Evolutionary conservation across 2,329 filamentous ascomycete species (phyloP).

Genomic region (Penicillium sp.): DNA sequence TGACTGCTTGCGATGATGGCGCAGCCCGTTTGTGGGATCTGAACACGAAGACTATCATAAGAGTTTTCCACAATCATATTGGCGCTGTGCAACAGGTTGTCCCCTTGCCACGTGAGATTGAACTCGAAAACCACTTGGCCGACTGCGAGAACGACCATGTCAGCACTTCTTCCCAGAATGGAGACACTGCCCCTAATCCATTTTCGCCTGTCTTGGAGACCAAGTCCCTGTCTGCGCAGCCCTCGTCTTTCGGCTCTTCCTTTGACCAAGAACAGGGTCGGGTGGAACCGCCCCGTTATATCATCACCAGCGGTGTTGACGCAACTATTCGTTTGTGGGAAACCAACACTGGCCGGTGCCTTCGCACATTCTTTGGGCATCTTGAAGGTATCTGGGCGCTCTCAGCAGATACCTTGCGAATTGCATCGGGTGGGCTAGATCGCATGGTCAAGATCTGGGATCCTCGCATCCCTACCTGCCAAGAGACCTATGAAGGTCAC

Average conservation of each 20-base stretch:
- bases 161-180: conserved; percentile 32
- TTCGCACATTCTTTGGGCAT: conserved; percentile 93
- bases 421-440: conserved; percentile 87
- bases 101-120: conserved; percentile 77
- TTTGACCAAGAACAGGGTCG: conserved; percentile 59
- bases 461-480: conserved; percentile 80
- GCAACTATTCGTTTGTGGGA: conserved; percentile 92
- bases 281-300: conserved; percentile 75
- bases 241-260: conserved; percentile 54
- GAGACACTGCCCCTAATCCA: conserved; percentile 21
- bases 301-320: conserved; percentile 87
- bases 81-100: conserved; percentile 92
- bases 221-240: conserved; percentile 35
- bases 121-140: conserved; percentile 67
- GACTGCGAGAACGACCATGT: conserved; percentile 53
- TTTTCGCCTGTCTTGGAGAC: conserved; percentile 24
- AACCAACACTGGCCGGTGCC: conserved; percentile 69
- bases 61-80: conserved; percentile 77
- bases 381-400: conserved; percentile 94
- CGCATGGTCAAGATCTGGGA: conserved; percentile 97
- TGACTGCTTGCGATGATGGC: conserved; percentile 90
- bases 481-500: conserved; percentile 87
- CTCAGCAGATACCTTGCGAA: conserved; percentile 77
- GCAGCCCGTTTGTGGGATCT: conserved; percentile 91
- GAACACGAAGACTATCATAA: conserved; percentile 72